phyloP scores from a whole-genome alignment of 352 stramenopile genomes.

The Aphanomyces invadans region DNA sequence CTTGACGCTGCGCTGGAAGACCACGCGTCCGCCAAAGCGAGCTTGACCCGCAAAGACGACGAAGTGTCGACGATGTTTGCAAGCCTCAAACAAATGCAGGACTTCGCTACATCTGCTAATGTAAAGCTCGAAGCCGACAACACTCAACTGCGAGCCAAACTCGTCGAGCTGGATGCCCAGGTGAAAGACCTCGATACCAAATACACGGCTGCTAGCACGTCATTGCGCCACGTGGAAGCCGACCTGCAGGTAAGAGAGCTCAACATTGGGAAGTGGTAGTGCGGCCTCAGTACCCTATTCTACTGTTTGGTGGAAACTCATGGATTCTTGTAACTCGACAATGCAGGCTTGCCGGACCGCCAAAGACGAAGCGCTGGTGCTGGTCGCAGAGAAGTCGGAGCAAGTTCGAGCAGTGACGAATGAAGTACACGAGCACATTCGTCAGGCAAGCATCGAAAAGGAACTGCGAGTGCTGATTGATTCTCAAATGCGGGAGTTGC shows the following conservation, averaged over 20 bases:
- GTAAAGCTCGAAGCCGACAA: constrained; percentile 63
- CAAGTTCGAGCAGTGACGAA: not conserved
- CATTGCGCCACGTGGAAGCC: constrained; percentile 20
- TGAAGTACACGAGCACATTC: constrained; percentile 16
- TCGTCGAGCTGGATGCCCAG: constrained; percentile 43
- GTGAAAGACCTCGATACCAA: constrained; percentile 45
- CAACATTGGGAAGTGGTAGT: too few relatives aligned
- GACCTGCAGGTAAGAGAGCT: constrained; percentile 12
- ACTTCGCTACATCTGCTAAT: constrained; percentile 53
- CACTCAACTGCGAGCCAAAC: constrained; percentile 51
- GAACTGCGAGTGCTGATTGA: constrained; percentile 59
- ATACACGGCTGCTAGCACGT: constrained; percentile 37
- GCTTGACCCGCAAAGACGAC: constrained; percentile 56
- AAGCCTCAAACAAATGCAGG: constrained; percentile 69
- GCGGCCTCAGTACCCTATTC: too few relatives aligned
- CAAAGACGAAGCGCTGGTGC: not conserved
- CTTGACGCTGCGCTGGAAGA: constrained; percentile 33
- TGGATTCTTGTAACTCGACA: too few relatives aligned
- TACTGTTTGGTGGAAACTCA: too few relatives aligned
- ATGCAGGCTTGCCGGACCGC: constrained; percentile 1
- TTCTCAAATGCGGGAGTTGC: constrained; percentile 56
- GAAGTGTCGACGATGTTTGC: constrained; percentile 57
- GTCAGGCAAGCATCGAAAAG: constrained; percentile 16
- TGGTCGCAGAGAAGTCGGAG: constrained; percentile 2
- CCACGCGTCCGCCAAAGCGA: constrained; percentile 43